A percentile compares a stretch with the other conserved stretches of the same genome.
Conservation (phyloP, 2,329 filamentous ascomycete species). For the Verticillium dahliae region DNA sequence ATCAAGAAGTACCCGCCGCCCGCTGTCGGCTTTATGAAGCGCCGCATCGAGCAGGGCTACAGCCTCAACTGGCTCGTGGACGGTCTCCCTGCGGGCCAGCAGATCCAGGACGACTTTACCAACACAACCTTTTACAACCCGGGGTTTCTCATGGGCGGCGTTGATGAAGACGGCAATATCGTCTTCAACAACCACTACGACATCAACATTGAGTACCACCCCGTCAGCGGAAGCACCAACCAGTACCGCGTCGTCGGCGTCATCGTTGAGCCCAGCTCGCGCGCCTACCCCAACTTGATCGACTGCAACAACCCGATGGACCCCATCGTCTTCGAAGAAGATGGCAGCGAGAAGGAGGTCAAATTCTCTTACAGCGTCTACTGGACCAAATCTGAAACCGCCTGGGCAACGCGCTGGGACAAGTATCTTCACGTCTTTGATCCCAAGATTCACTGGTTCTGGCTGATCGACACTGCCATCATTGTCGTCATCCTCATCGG, state of each 20-base stretch:
- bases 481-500: conserved; percentile 88
- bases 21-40: conserved; percentile 73
- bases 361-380: conserved; percentile 89
- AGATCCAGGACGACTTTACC: conserved; percentile 69
- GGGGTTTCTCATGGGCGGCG: conserved; percentile 72
- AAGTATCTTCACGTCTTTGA: conserved; percentile 97
- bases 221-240: conserved; percentile 57
- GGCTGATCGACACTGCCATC: conserved; percentile 89
- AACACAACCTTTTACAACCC: conserved; percentile 81
- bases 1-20: conserved; percentile 54
- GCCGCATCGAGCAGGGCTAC: conserved; percentile 76
- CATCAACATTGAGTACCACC: conserved; percentile 87
- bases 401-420: conserved; percentile 97
- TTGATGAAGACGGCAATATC: conserved; percentile 48
- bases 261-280: conserved; percentile 75
- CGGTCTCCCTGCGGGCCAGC: conserved; percentile 83
- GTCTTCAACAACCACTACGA: conserved; percentile 92
- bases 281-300: conserved; percentile 47
- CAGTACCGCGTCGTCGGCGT: conserved; percentile 89
- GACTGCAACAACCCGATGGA: conserved; percentile 57
- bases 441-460: conserved; percentile 98
- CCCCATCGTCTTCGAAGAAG: conserved; percentile 57
- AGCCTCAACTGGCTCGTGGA: conserved; percentile 96
- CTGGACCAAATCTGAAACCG: conserved; percentile 78
- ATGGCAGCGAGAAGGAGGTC: conserved; percentile 50